These are phyloP conservation scores for Myxozyma mucilagina DNA, from an alignment of 805 yeast genomes.

Conservation along the genomic window DNA sequence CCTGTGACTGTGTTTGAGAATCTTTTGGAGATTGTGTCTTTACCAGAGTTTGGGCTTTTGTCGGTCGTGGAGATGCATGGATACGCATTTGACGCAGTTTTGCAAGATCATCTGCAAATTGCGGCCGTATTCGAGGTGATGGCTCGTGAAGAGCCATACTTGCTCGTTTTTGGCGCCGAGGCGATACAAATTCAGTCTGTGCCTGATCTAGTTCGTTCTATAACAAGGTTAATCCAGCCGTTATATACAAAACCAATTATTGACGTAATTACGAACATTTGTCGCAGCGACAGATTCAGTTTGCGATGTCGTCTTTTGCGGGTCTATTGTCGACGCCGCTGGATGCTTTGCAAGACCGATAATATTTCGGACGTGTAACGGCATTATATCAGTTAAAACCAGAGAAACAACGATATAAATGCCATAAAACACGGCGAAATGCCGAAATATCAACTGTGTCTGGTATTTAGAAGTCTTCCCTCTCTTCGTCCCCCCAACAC, in stretches of 20 bases:
- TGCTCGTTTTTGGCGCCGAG: conserved; percentile 8
- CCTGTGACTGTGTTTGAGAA: neutral
- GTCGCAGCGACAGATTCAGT: too few relatives aligned
- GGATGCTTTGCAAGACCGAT: conserved; percentile 7
- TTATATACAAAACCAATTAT: too few relatives aligned
- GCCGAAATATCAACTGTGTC: neutral
- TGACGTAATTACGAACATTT: too few relatives aligned
- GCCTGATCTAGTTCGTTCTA: neutral
- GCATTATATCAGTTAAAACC: neutral
- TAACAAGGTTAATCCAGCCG: neutral
- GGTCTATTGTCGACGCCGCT: neutral
- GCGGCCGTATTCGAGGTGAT: conserved; percentile 12
- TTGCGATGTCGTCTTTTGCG: too few relatives aligned
- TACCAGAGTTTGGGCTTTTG: neutral
- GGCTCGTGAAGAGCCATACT: conserved; percentile 4
- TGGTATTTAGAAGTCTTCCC: too few relatives aligned
- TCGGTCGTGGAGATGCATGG: neutral
- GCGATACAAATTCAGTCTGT: neutral
- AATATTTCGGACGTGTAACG: conserved; percentile 1
- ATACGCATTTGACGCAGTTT: neutral
- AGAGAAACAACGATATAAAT: neutral
- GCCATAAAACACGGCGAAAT: neutral
- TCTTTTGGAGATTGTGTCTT: neutral
- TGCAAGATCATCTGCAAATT: conserved; percentile 6
- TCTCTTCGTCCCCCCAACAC: too few relatives aligned